phyloP scores from a whole-genome alignment of 108 stramenopile genomes.

The Cyclotella cryptica region DNA sequence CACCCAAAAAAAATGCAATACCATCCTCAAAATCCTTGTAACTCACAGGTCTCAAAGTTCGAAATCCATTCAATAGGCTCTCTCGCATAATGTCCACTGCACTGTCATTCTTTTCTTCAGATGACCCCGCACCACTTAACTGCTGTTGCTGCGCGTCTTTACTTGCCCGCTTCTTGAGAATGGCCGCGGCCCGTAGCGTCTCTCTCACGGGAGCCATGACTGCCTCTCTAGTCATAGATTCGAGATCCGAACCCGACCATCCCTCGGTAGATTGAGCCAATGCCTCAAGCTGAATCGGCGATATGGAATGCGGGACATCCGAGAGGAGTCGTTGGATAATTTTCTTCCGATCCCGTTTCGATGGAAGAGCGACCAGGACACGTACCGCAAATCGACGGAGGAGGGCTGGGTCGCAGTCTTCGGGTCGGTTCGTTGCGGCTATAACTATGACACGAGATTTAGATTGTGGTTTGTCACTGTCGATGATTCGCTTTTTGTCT shows the following conservation, averaged over 20 bases:
- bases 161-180: constrained; percentile 53
- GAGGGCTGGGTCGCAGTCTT: constrained; percentile 86
- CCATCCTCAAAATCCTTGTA: constrained; percentile 69
- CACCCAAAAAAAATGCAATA: constrained; percentile 60
- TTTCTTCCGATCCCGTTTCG: constrained; percentile 64
- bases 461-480: constrained; percentile 11
- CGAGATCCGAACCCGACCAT: constrained; percentile 87
- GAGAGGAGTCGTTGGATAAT: constrained; percentile 61
- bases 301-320: constrained; percentile 64
- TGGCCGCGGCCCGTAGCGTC: constrained; percentile 72
- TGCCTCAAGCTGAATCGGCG: constrained; percentile 51
- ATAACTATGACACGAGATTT: constrained; percentile 76
- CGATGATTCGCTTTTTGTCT: constrained; percentile 4
- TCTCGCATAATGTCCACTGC: constrained; percentile 42
- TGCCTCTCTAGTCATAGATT: constrained; percentile 81
- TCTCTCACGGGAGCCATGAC: constrained; percentile 89
- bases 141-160: constrained; percentile 48
- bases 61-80: constrained; percentile 63
- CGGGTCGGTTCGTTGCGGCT: constrained; percentile 87
- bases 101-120: constrained; percentile 11
- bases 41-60: constrained; percentile 65
- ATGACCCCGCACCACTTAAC: neutral
- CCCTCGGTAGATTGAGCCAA: constrained; percentile 72
- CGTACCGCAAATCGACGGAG: constrained; percentile 83
- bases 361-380: constrained; percentile 70